Conservation (phyloP, 768 basidiomycete species). For the Lentinus tigrinus region DNA sequence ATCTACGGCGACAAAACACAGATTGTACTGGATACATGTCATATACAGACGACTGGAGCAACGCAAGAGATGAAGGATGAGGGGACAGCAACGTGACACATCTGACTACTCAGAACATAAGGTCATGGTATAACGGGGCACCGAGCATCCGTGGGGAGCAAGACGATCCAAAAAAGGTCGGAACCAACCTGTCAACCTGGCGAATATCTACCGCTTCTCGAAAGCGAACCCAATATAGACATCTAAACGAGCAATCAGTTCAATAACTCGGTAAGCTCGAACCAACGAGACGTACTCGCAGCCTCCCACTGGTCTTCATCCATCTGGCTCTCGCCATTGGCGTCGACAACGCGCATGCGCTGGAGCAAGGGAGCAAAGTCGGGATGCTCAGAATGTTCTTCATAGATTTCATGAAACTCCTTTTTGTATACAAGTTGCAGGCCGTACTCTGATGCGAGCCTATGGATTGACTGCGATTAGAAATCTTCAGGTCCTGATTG, state of each 20-base stretch:
- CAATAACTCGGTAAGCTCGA: background rate
- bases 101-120: background rate
- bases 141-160: background rate
- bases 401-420: slow-evolving; percentile 88
- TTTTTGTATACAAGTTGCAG: slow-evolving; percentile 75
- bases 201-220: slow-evolving; percentile 48
- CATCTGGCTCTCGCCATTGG: slow-evolving; percentile 86
- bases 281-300: slow-evolving; percentile 70
- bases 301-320: slow-evolving; percentile 97
- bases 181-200: background rate
- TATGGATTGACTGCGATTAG: slow-evolving; percentile 30
- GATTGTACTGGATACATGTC: background rate
- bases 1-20: too few relatives aligned
- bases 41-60: background rate
- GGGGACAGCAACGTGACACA: background rate
- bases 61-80: background rate
- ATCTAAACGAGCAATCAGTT: slow-evolving; percentile 45
- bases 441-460: slow-evolving; percentile 81
- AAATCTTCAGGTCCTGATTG: slow-evolving; percentile 12
- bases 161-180: background rate
- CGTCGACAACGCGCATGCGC: slow-evolving; percentile 90
- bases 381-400: slow-evolving; percentile 71
- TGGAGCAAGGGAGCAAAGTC: slow-evolving; percentile 85
- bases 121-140: background rate
- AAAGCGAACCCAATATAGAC: slow-evolving; percentile 94